phyloP scores from a whole-genome alignment of 2,329 filamentous ascomycete genomes.

The Chrysosphaeria jannelii region DNA sequence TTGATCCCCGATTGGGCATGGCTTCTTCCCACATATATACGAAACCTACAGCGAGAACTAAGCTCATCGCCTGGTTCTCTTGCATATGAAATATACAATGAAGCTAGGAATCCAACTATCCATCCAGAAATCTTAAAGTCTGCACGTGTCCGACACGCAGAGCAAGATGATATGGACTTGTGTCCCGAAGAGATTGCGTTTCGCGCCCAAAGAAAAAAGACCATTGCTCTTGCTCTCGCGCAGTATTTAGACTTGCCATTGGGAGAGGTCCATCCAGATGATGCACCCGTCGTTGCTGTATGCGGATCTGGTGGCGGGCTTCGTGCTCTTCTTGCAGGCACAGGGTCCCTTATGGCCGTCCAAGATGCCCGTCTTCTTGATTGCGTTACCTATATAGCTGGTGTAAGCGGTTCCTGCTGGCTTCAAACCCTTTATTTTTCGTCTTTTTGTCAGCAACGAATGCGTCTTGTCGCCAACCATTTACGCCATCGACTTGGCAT shows the following conservation, averaged over 20 bases:
- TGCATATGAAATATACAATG: conserved; percentile 76
- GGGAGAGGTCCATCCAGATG: conserved; percentile 63
- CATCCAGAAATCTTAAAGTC: conserved; percentile 70
- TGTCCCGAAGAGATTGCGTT: conserved; percentile 64
- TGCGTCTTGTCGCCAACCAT: conserved; percentile 48
- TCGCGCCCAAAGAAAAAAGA: conserved; percentile 31
- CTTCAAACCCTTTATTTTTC: conserved; percentile 69
- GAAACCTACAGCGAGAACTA: conserved; percentile 64
- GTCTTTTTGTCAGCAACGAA: conserved; percentile 36
- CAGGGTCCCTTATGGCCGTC: conserved; percentile 60
- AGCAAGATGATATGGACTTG: too few species aligned
- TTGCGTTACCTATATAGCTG: conserved; percentile 80
- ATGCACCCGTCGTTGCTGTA: conserved; percentile 78
- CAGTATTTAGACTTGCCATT: conserved; percentile 43
- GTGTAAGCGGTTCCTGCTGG: conserved; percentile 92
- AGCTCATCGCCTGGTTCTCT: conserved; percentile 69
- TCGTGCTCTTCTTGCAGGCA: conserved; percentile 65
- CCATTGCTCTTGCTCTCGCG: conserved; percentile 44
- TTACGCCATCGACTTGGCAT: conserved; percentile 59
- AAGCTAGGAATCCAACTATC: conserved; percentile 54
- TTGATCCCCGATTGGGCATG: conserved; percentile 66
- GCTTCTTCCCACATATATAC: conserved; percentile 40
- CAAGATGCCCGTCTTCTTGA: conserved; percentile 75
- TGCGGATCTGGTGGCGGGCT: conserved; percentile 83
- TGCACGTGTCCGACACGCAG: conserved; percentile 61